phyloP scores from a whole-genome alignment of 495 filamentous ascomycete species.

The Tuber microsphaerosporum region DNA sequence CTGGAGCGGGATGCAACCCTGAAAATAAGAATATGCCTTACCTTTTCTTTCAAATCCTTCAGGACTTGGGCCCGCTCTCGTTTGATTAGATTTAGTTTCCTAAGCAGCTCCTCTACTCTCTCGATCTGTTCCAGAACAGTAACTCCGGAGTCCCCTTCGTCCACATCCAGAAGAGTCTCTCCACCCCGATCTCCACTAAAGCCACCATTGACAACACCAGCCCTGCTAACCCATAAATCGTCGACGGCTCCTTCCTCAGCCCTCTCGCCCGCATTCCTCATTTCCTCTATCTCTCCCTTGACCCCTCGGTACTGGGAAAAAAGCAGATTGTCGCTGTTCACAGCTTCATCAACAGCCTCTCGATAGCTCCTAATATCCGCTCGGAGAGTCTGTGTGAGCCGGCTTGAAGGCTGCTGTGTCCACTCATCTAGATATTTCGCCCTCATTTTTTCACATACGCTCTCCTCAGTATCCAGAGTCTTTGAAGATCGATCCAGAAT shows the following conservation, averaged over 20 bases:
- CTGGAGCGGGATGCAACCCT: slow-evolving; percentile 10
- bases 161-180: slow-evolving; percentile 73
- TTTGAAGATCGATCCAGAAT: slow-evolving; percentile 73
- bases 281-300: slow-evolving; percentile 85
- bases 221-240: slow-evolving; percentile 29
- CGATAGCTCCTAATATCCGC: slow-evolving; percentile 79
- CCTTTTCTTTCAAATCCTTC: slow-evolving; percentile 96
- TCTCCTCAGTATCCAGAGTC: slow-evolving; percentile 90
- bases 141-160: slow-evolving; percentile 69
- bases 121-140: slow-evolving; percentile 86
- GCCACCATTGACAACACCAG: slow-evolving; percentile 46
- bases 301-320: slow-evolving; percentile 74
- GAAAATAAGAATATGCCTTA: slow-evolving; percentile 42
- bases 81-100: slow-evolving; percentile 86
- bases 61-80: slow-evolving; percentile 81
- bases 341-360: slow-evolving; percentile 81
- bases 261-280: slow-evolving; percentile 79
- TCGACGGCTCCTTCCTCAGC: slow-evolving; percentile 61
- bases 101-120: slow-evolving; percentile 81
- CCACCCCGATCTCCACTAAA: slow-evolving; percentile 57
- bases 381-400: slow-evolving; percentile 78
- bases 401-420: slow-evolving; percentile 91
- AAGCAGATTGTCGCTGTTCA: slow-evolving; percentile 77
- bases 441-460: slow-evolving; percentile 97
- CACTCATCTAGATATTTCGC: slow-evolving; percentile 93